phyloP scores from a whole-genome alignment of 1,139 yeast genomes.

The Taphrina wiesneri region DNA sequence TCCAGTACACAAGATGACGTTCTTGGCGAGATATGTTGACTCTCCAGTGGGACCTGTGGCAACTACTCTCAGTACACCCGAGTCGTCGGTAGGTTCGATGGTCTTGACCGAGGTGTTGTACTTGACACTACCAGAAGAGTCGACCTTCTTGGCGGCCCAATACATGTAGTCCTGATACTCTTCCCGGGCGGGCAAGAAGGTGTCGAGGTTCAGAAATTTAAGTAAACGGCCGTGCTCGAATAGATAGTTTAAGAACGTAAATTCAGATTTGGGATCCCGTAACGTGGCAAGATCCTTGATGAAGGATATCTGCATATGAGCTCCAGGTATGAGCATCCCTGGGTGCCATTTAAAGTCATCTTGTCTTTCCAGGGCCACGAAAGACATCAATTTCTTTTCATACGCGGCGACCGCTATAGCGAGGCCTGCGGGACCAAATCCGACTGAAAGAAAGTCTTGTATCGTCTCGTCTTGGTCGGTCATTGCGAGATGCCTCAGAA shows the following conservation, averaged over 20 bases:
- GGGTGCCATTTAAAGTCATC: conserved; percentile 40
- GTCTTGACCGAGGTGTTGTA: conserved; percentile 37
- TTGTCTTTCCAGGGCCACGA: conserved; percentile 39
- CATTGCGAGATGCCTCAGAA: not conserved
- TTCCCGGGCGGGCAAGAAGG: conserved; percentile 41
- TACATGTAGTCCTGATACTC: conserved; percentile 42
- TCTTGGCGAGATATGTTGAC: conserved; percentile 33
- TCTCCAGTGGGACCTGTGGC: conserved; percentile 12
- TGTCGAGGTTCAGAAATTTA: conserved; percentile 40
- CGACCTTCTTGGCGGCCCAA: conserved; percentile 41
- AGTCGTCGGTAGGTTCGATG: conserved; percentile 29
- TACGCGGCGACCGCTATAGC: conserved; percentile 41
- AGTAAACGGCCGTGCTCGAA: conserved; percentile 39
- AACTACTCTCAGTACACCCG: conserved; percentile 6
- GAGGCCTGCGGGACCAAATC: conserved; percentile 42
- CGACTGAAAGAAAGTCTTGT: conserved; percentile 39
- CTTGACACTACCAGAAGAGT: conserved; percentile 33
- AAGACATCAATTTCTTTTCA: conserved; percentile 32
- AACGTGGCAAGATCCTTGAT: conserved; percentile 42
- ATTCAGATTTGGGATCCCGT: conserved; percentile 41
- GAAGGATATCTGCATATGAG: conserved; percentile 42
- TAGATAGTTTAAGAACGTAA: conserved; percentile 41
- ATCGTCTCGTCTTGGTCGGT: not conserved
- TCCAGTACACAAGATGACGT: conserved; percentile 39
- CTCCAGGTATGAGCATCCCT: conserved; percentile 42